Percentiles rank a stretch among this genome's conserved stretches.
Evolutionary conservation across 2,329 filamentous ascomycete species (phyloP).

Genomic region (Chaetomium olivaceum): DNA sequence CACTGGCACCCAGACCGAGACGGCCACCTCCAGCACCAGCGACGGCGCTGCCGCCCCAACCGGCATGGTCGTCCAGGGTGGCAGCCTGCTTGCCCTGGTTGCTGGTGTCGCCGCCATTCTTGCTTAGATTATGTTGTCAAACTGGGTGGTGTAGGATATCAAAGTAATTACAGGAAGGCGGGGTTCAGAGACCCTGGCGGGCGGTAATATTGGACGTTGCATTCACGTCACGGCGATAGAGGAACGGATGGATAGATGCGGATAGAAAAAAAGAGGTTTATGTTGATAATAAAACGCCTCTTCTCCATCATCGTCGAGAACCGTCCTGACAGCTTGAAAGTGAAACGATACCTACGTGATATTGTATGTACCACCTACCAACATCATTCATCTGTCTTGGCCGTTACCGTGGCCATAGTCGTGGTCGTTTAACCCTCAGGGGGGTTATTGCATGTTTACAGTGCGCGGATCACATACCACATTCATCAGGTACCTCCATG

Average conservation of each 20-base stretch:
- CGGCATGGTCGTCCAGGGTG: slow-evolving; percentile 17
- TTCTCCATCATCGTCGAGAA: neutral
- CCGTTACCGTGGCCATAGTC: neutral
- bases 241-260: neutral
- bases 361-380: neutral
- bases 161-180: neutral
- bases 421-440: neutral
- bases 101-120: slow-evolving; percentile 28
- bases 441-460: neutral
- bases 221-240: neutral
- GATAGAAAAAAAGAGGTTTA: neutral
- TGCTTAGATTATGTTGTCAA: slow-evolving; percentile 12
- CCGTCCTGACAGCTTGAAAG: neutral
- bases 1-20: neutral
- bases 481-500: neutral
- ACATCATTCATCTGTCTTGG: neutral
- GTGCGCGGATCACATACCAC: neutral
- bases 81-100: slow-evolving; percentile 26
- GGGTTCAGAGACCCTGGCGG: neutral
- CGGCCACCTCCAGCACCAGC: slow-evolving; percentile 12
- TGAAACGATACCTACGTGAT: neutral
- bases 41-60: slow-evolving; percentile 18
- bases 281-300: neutral
- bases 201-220: neutral
- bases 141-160: neutral